Conservation (phyloP, 164 flowering plant genomes). For the Amborella trichopoda region DNA sequence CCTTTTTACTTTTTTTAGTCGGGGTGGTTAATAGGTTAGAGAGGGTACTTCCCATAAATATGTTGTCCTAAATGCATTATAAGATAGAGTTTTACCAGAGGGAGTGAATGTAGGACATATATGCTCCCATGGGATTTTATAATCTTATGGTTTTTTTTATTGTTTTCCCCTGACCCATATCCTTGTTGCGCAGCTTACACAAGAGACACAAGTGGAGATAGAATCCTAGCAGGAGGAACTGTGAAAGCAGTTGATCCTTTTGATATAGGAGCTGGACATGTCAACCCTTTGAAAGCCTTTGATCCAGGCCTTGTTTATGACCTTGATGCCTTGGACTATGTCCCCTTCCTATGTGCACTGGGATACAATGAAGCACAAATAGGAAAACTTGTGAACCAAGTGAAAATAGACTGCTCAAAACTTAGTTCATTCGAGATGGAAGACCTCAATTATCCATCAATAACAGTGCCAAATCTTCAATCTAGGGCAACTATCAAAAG, state of each 20-base stretch:
- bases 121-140: too few relatives aligned
- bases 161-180: too few relatives aligned
- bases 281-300: constrained; percentile 49
- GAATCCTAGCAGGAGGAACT: constrained; percentile 38
- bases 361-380: constrained; percentile 41
- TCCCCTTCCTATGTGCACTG: constrained; percentile 40
- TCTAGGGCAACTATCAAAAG: constrained; percentile 30
- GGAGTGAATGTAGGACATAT: too few relatives aligned
- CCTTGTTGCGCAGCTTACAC: constrained; percentile 42
- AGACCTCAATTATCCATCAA: constrained; percentile 51
- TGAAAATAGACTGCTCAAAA: too few relatives aligned
- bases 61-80: too few relatives aligned
- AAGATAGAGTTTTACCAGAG: too few relatives aligned
- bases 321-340: constrained; percentile 33
- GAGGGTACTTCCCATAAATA: too few relatives aligned
- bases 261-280: constrained; percentile 65
- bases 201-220: constrained; percentile 27
- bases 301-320: constrained; percentile 70
- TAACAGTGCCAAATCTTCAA: constrained; percentile 32
- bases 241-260: constrained; percentile 33
- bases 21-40: too few relatives aligned
- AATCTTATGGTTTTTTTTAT: too few relatives aligned
- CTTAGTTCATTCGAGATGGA: too few relatives aligned
- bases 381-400: too few relatives aligned
- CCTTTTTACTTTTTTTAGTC: too few relatives aligned